A percentile compares a stretch with the other conserved stretches of the same genome.
These are phyloP conservation scores for Larix kaempferi DNA, from an alignment of 75 land plant genomes.

Conservation along the genomic window DNA sequence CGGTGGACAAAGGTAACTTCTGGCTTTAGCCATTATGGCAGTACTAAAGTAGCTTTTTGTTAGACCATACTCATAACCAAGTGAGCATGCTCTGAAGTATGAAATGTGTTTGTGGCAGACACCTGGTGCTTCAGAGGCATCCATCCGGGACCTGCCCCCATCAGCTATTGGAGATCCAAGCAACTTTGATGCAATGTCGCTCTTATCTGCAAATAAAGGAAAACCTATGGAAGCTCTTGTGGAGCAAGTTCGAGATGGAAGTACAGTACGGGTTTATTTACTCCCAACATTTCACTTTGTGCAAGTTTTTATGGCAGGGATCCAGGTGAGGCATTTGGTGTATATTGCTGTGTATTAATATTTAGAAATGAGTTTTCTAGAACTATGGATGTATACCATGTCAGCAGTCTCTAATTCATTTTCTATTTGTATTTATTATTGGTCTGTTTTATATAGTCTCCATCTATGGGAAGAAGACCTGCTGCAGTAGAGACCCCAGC, in stretches of 20 bases:
- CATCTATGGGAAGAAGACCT: constrained; percentile 92
- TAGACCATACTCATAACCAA: background rate
- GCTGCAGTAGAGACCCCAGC: constrained; percentile 24
- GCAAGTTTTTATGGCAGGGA: constrained; percentile 93
- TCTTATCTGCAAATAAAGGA: constrained; percentile 69
- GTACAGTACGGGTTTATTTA: constrained; percentile 86
- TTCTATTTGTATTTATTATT: background rate
- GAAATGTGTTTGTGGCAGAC: constrained; percentile 37
- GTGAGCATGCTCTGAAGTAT: background rate
- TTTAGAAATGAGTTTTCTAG: background rate
- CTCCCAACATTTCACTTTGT: constrained; percentile 96
- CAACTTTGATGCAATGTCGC: constrained; percentile 76
- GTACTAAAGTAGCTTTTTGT: background rate
- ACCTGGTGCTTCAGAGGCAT: constrained; percentile 77
- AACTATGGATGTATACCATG: background rate
- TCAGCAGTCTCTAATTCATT: background rate
- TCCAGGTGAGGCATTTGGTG: constrained; percentile 64
- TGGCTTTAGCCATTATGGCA: background rate
- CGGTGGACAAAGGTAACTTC: constrained; percentile 75
- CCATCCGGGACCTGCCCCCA: constrained; percentile 88
- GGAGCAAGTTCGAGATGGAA: constrained; percentile 96
- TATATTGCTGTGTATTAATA: background rate
- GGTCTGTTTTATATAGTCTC: constrained; percentile 47
- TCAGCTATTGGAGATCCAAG: constrained; percentile 89
- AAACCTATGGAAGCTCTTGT: constrained; percentile 81